These are phyloP conservation scores for Debaryomyces hansenii DNA, from an alignment of 805 yeast genomes.

Conservation along the genomic window DNA sequence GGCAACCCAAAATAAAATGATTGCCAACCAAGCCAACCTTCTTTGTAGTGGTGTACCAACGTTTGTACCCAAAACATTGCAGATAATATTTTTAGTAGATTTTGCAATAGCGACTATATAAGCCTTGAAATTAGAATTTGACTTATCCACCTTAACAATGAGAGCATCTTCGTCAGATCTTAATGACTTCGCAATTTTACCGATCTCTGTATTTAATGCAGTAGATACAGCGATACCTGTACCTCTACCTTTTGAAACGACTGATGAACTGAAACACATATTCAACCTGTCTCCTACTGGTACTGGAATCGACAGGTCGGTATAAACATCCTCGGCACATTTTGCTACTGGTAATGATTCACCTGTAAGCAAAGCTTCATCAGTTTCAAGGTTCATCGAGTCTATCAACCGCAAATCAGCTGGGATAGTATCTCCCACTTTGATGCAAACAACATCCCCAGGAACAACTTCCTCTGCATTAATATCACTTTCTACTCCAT, in stretches of 20 bases:
- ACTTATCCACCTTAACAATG: constrained; percentile 35
- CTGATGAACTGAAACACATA: constrained; percentile 35
- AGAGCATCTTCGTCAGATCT: constrained; percentile 18
- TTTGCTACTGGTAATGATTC: constrained; percentile 38
- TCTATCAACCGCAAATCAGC: constrained; percentile 41
- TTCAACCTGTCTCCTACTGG: constrained; percentile 39
- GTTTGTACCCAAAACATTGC: constrained; percentile 46
- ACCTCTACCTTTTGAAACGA: constrained; percentile 44
- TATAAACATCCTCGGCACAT: constrained; percentile 34
- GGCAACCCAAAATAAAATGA: constrained; percentile 48
- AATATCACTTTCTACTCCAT: constrained; percentile 33
- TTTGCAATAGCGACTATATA: constrained; percentile 35
- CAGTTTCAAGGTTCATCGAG: constrained; percentile 39
- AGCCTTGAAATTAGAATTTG: constrained; percentile 34
- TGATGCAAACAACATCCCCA: constrained; percentile 42
- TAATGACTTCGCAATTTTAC: constrained; percentile 38
- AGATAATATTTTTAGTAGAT: constrained; percentile 41
- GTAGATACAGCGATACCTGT: constrained; percentile 39
- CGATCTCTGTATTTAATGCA: constrained; percentile 42
- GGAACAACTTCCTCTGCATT: constrained; percentile 46
- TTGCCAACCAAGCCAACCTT: constrained; percentile 49
- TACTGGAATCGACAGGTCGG: constrained; percentile 33
- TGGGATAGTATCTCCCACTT: constrained; percentile 45
- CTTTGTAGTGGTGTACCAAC: constrained; percentile 50
- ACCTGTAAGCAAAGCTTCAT: constrained; percentile 45